A percentile compares a stretch with the other conserved stretches of the same genome.
phyloP scores from a whole-genome alignment of 1,284 basidiomycete genomes.

The Ustilago esculenta region DNA sequence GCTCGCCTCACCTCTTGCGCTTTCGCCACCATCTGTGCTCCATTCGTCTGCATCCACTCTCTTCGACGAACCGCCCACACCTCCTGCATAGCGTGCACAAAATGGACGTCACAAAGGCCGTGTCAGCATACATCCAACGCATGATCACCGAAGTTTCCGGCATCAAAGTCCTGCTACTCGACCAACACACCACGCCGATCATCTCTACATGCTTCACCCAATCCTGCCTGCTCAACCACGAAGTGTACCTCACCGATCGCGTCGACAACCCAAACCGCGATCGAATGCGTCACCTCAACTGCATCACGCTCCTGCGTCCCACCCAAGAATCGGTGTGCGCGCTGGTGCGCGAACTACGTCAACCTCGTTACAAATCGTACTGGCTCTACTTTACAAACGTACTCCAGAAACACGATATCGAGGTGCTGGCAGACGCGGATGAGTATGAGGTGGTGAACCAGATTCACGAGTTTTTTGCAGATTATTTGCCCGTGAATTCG shows the following conservation, averaged over 20 bases:
- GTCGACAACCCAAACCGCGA: constrained; percentile 78
- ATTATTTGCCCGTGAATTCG: constrained; percentile 71
- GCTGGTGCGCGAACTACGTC: constrained; percentile 79
- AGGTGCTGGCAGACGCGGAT: constrained; percentile 91
- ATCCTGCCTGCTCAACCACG: constrained; percentile 89
- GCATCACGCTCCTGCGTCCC: constrained; percentile 89
- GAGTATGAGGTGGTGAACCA: constrained; percentile 96
- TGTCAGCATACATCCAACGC: constrained; percentile 91
- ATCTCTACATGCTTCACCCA: constrained; percentile 95
- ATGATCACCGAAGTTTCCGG: constrained; percentile 82
- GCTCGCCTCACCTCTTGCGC: too few species aligned
- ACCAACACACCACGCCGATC: constrained; percentile 95
- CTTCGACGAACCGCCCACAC: neutral
- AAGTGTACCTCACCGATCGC: constrained; percentile 96
- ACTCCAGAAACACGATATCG: constrained; percentile 87
- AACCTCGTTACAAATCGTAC: constrained; percentile 92
- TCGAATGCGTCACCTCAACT: constrained; percentile 92
- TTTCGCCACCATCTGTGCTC: too few species aligned
- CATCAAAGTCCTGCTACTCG: constrained; percentile 98
- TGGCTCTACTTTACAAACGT: constrained; percentile 88
- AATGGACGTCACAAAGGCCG: constrained; percentile 96
- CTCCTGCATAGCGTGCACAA: neutral
- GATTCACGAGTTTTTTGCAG: constrained; percentile 71
- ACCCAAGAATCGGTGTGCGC: constrained; percentile 82
- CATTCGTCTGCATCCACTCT: neutral